A percentile compares a stretch with the other conserved stretches of the same genome.
Conservation (phyloP, 352 stramenopile species). For the Phytophthora sansomeana region DNA sequence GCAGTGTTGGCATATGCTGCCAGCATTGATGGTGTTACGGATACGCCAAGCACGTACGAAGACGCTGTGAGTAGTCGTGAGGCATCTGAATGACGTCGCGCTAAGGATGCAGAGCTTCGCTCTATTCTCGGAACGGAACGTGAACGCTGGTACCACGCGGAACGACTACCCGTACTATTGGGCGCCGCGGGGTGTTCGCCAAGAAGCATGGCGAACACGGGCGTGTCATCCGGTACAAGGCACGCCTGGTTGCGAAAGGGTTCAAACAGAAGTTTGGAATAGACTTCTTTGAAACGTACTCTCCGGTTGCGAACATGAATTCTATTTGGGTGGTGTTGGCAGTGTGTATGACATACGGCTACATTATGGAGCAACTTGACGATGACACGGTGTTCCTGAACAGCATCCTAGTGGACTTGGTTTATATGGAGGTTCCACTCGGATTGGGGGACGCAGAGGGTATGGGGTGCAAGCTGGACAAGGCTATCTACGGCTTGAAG, state of each 20-base stretch:
- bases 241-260: constrained; percentile 4
- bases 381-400: constrained; percentile 19
- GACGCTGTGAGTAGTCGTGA: too few relatives aligned
- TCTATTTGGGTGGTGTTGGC: constrained; percentile 15
- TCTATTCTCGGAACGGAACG: too few relatives aligned
- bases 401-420: neutral
- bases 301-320: constrained; percentile 25
- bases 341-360: neutral
- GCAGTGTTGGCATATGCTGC: too few relatives aligned
- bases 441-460: neutral
- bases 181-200: too few relatives aligned
- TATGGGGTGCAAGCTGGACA: constrained; percentile 9
- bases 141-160: too few relatives aligned
- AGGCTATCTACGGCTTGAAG: constrained; percentile 24
- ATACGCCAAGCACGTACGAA: too few relatives aligned
- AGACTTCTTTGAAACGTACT: too few relatives aligned
- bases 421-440: neutral
- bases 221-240: neutral
- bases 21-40: too few relatives aligned
- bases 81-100: too few relatives aligned
- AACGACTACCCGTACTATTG: too few relatives aligned
- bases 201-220: constrained; percentile 9
- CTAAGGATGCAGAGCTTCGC: too few relatives aligned
- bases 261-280: constrained; percentile 20
- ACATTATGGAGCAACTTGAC: constrained; percentile 8